phyloP scores from a whole-genome alignment of 108 stramenopile species.

The Nannochloropsis granulata region DNA sequence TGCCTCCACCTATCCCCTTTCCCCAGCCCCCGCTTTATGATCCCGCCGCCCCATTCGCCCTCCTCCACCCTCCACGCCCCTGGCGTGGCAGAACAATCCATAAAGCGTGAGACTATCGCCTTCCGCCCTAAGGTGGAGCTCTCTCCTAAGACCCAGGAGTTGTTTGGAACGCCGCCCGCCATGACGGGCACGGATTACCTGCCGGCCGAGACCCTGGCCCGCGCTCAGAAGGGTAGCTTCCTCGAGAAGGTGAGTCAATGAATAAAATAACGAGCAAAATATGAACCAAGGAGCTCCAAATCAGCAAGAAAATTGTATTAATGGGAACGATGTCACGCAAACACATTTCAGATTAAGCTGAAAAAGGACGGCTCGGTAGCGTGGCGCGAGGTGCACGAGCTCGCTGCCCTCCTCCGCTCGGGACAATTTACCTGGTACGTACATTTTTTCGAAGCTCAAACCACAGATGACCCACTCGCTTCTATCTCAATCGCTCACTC shows the following conservation, averaged over 20 bases:
- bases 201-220: background rate
- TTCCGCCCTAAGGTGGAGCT: background rate
- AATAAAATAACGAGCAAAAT: too few relatives aligned
- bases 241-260: slow-evolving; percentile 18
- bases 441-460: too few relatives aligned
- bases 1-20: background rate
- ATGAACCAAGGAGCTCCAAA: too few relatives aligned
- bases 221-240: background rate
- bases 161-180: background rate
- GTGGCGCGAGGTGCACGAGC: slow-evolving; percentile 67
- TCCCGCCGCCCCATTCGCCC: background rate
- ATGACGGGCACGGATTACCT: background rate
- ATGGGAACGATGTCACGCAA: too few relatives aligned
- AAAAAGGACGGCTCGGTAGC: slow-evolving; percentile 58
- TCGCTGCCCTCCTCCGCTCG: slow-evolving; percentile 55
- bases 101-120: background rate
- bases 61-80: background rate
- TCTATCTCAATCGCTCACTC: too few relatives aligned
- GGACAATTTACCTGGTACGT: slow-evolving; percentile 67
- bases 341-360: slow-evolving; percentile 41
- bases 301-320: too few relatives aligned
- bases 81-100: background rate
- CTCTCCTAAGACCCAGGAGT: background rate
- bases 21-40: background rate
- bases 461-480: too few relatives aligned